Base-by-base conservation (phyloP, 768 basidiomycete species). In the Boletus rubropictus region DNA sequence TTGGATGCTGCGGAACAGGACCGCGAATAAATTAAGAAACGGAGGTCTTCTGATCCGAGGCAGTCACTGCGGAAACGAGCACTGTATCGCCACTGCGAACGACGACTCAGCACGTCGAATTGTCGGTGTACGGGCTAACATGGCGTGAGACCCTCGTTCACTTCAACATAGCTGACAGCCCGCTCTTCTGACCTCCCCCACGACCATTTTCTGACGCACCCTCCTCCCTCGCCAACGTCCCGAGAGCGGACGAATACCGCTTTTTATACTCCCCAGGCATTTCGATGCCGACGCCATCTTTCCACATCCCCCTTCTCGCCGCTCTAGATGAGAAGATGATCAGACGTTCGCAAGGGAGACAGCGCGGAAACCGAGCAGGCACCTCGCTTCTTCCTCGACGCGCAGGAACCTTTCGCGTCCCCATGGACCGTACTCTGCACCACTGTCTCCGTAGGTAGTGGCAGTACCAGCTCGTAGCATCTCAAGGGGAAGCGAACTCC, bases 381-480 rank as follows among this genome's bases (percentile, higher is more conserved):
- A 89, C 90, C 74, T 83, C 1, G 90, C 89, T 52, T 78, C 71
- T 1, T 66, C 69, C 64, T 94, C 84, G 4, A 82, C 58, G 14
- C 67, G 67, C 34, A 86, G 60, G 64, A 85, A 87, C 37, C 68
- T 70, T 3, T 82, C 84, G 48, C 85, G 78, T 2, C 82, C 81
- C 68, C 72, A 74, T 18, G 72, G 66, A 1, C 91, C 91, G 52
- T 94, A 88, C 56, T 86, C 86, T 14, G 87, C 90, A 3, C 86
- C 87, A 8, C 77, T 72, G 63, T 86, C 84, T 46, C 80, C 77
- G 58, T 95, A 96, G 0, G 79, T 82, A 0, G 78, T 77, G 0
- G 71, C 92, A 72, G 82, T 84, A 4, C 92, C 93, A 0, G 82
- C 78, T 18, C 76, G 76, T 2, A 95, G 67, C 90, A 95, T 92